Percentiles rank a stretch among this genome's conserved stretches.
phyloP scores from a whole-genome alignment of 345 rosid species.

The Corchorus olitorius region DNA sequence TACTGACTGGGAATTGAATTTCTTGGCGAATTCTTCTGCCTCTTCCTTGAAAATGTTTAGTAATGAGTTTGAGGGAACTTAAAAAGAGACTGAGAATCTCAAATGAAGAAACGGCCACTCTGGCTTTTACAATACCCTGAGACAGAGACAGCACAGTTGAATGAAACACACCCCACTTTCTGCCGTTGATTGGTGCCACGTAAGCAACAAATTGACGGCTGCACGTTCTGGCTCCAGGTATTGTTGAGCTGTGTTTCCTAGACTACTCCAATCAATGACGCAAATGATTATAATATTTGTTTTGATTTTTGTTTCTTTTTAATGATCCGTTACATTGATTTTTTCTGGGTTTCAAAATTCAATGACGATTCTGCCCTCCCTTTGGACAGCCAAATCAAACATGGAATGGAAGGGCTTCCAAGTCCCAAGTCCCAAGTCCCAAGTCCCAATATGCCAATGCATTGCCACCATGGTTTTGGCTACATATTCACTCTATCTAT shows the following conservation, averaged over 20 bases:
- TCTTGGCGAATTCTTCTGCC: too few relatives aligned
- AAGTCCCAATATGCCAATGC: neutral
- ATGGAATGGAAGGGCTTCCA: neutral
- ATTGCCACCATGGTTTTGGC: constrained; percentile 12
- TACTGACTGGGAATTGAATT: too few relatives aligned
- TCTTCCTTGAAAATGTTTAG: neutral
- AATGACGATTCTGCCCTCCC: neutral
- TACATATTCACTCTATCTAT: constrained; percentile 6
- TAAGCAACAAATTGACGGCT: neutral
- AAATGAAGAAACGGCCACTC: constrained; percentile 4
- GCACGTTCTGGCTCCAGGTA: constrained; percentile 19
- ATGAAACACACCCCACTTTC: neutral
- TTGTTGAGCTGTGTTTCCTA: constrained; percentile 18
- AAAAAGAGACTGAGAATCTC: constrained; percentile 12
- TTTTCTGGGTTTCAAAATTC: constrained; percentile 5
- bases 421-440: neutral
- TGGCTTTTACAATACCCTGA: neutral
- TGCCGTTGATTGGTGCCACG: constrained; percentile 15
- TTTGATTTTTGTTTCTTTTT: neutral
- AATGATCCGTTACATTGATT: neutral
- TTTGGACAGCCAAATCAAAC: neutral
- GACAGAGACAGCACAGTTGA: neutral
- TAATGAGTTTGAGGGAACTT: neutral
- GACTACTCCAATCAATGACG: neutral
- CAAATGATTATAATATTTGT: neutral